phyloP scores from a whole-genome alignment of 768 basidiomycete genomes.

The Hericium coralloides region DNA sequence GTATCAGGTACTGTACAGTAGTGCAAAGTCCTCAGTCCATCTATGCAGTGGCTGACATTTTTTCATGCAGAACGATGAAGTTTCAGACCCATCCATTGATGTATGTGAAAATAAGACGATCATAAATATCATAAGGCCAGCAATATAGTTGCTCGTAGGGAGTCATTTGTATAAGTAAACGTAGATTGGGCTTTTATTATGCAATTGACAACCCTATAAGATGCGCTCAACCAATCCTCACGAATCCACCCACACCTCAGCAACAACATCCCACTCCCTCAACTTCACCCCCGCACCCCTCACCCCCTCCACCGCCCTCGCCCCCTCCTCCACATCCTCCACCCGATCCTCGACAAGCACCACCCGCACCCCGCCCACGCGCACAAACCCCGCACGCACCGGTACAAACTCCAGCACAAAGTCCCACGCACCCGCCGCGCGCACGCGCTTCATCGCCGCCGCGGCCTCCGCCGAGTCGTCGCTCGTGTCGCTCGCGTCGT shows the following conservation, averaged over 20 bases:
- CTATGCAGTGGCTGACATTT: too few species aligned
- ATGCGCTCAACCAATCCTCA: neutral
- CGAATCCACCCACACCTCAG: conserved; percentile 55
- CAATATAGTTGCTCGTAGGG: too few species aligned
- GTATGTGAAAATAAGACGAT: too few species aligned
- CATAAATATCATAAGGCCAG: too few species aligned
- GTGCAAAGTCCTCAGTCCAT: too few species aligned
- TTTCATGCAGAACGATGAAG: too few species aligned
- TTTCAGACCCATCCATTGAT: too few species aligned
- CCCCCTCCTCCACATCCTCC: conserved; percentile 24
- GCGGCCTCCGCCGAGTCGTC: conserved; percentile 6
- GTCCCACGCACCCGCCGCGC: conserved; percentile 36
- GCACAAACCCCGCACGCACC: conserved; percentile 46
- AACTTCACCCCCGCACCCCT: conserved; percentile 30
- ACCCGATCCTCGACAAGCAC: conserved; percentile 51
- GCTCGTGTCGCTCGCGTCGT: conserved; percentile 13
- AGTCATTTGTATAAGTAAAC: too few species aligned
- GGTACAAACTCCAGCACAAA: conserved; percentile 62
- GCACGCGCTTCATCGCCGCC: conserved; percentile 18
- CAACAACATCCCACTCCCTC: conserved; percentile 65
- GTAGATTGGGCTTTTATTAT: too few species aligned
- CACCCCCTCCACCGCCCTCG: conserved; percentile 13
- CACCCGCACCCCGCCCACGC: conserved; percentile 64
- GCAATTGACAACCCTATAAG: neutral
- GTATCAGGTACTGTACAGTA: too few species aligned